These are phyloP conservation scores for Eremochloa ophiuroides DNA, from an alignment of 176 grass and related monocot species.

Conservation along the genomic window DNA sequence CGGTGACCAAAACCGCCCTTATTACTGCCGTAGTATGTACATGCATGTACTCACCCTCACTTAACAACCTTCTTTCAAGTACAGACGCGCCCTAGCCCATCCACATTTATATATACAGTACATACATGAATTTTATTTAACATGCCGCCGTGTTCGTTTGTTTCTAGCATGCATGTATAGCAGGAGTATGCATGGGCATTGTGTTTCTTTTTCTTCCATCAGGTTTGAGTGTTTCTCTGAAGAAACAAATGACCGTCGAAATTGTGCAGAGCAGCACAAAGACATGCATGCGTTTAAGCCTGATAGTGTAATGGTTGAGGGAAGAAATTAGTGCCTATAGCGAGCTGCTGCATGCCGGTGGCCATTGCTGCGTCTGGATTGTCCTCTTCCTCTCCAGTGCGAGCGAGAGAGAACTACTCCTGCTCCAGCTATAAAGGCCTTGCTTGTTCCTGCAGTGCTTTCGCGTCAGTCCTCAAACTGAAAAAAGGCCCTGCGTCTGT, in stretches of 20 bases:
- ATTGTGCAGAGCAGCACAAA: not conserved
- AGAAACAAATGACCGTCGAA: not conserved
- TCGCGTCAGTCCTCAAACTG: slow-evolving; percentile 5
- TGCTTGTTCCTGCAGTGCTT: slow-evolving; percentile 21
- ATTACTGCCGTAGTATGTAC: not conserved
- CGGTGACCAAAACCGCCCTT: not conserved
- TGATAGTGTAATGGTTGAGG: not conserved
- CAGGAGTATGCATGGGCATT: not conserved
- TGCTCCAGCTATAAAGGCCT: not conserved
- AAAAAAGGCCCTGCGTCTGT: not conserved
- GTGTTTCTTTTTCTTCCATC: not conserved
- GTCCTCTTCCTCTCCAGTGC: not conserved
- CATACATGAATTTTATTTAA: too few species aligned
- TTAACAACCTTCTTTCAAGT: not conserved
- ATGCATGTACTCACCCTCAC: not conserved
- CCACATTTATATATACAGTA: too few species aligned
- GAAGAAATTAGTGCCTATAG: slow-evolving; percentile 12
- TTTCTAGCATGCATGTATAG: not conserved
- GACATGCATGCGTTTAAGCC: not conserved
- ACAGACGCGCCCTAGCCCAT: too few species aligned
- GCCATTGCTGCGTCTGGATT: not conserved
- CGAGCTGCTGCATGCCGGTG: not conserved
- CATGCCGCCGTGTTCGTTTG: not conserved
- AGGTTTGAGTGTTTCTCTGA: not conserved
- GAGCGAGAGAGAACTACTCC: not conserved